Evolutionary conservation across 129 eudicot genomes (phyloP), one percentile per base, ranked within the genome.

Genomic region (Mikania micrantha): DNA sequence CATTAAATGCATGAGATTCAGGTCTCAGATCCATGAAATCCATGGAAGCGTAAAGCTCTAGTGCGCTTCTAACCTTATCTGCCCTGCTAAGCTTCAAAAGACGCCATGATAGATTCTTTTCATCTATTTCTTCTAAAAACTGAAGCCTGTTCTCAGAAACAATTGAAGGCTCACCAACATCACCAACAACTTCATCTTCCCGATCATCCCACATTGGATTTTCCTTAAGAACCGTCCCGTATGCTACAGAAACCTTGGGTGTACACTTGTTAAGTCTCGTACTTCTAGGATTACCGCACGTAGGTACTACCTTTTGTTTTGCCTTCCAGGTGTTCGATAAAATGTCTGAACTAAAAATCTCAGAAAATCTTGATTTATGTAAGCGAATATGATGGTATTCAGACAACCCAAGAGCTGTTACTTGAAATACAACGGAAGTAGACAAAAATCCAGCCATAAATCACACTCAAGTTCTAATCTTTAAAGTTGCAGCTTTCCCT

Each of bases 101-200:
- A 63, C 95, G 79, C 70, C 80, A 66, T 0, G 98, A 91, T 7
- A 91, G 75, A 40, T 66, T 39, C 78, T 76, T 74, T 69, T 81
- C 91, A 76, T 84, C 79, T 17, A 80, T 79, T 79, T 91, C 98
- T 75, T 88, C 95, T 44, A 91, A 61, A 74, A 81, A 91, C 44
- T 71, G 73, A 39, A 91, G 63, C 72, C 67, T 68, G 67, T 53
- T 62, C 60, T 69, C 82, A 7, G 77, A 53, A 60, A 54, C 80
- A 15, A 9, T 19, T 21, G 79, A 71, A 58, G 57, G 48, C 35
- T 31, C 35, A 31, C 35, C 63, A 31, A 7, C 59, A 28, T 36
- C 83, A 44, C 67, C 56, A 76, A 57, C 42, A 45, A 41, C 69
- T 52, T 74, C 90, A 15, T 77, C 71, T 7, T 74, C 70, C 56